phyloP scores from a whole-genome alignment of 805 yeast genomes.

The Kluyveromyces starmeri region DNA sequence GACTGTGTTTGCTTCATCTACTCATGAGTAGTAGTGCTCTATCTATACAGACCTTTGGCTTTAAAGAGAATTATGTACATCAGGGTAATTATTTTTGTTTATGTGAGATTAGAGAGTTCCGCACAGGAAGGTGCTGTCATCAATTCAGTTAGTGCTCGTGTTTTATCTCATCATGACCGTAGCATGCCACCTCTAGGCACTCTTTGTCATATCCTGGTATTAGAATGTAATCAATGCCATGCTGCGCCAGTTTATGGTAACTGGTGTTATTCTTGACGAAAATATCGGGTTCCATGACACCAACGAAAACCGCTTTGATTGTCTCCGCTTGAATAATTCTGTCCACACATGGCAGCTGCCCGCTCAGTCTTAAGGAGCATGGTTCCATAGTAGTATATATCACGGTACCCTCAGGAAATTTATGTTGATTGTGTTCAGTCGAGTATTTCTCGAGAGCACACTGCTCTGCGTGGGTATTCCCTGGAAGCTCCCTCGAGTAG shows the following conservation, averaged over 20 bases:
- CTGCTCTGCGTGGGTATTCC: conserved; percentile 97
- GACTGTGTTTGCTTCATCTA: too few relatives aligned
- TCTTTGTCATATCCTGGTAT: conserved; percentile 76
- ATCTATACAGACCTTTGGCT: too few relatives aligned
- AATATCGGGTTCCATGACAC: conserved; percentile 82
- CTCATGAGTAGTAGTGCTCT: too few relatives aligned
- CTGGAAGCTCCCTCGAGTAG: conserved; percentile 81
- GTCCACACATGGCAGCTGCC: conserved; percentile 81
- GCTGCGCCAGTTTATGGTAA: conserved; percentile 39
- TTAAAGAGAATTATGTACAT: too few relatives aligned
- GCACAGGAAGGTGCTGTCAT: too few relatives aligned
- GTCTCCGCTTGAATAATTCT: conserved; percentile 46
- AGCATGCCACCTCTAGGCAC: conserved; percentile 59
- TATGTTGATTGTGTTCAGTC: conserved; percentile 23
- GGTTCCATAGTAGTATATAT: conserved; percentile 97
- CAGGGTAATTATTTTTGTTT: too few relatives aligned
- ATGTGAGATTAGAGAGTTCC: too few relatives aligned
- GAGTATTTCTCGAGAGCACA: conserved; percentile 78
- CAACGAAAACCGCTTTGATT: conserved; percentile 77
- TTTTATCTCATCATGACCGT: conserved; percentile 44
- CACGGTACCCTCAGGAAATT: conserved; percentile 67
- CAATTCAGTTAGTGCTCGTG: too few relatives aligned
- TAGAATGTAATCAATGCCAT: conserved; percentile 63
- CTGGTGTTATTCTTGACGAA: conserved; percentile 78
- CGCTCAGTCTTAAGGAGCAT: conserved; percentile 80